Evolutionary conservation across 1,284 basidiomycete genomes (phyloP).

Genomic region (Filobasidium uniguttulatum): DNA sequence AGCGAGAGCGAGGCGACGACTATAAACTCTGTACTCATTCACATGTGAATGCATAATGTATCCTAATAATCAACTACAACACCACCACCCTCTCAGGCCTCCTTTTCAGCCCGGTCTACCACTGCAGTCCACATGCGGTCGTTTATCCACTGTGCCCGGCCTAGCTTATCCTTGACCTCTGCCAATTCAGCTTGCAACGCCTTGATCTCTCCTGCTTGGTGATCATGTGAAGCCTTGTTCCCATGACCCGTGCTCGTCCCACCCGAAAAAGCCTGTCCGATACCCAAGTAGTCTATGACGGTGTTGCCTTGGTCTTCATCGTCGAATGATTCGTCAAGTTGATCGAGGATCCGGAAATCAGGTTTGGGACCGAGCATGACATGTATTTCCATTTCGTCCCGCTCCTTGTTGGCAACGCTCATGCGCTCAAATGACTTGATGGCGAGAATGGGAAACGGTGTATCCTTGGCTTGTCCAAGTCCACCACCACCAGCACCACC

Average conservation of each 20-base stretch:
- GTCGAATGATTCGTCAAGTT: constrained; percentile 7
- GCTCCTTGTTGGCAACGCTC: constrained; percentile 22
- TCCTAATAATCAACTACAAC: too few species aligned
- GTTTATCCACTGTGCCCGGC: constrained; percentile 68
- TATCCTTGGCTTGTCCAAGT: constrained; percentile 9
- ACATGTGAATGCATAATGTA: too few species aligned
- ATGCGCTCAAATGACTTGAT: constrained; percentile 34
- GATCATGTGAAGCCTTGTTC: not conserved
- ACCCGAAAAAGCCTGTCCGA: not conserved
- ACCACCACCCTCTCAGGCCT: too few species aligned
- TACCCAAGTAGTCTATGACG: not conserved
- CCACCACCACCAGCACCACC: too few species aligned
- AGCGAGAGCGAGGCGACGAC: too few species aligned
- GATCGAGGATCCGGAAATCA: constrained; percentile 7
- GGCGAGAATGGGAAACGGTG: constrained; percentile 30
- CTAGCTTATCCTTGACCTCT: constrained; percentile 51
- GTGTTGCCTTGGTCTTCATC: not conserved
- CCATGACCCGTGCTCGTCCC: not conserved
- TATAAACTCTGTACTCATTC: too few species aligned
- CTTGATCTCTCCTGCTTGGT: constrained; percentile 32
- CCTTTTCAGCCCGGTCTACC: constrained; percentile 26
- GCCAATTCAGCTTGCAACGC: constrained; percentile 59
- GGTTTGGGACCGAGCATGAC: constrained; percentile 18
- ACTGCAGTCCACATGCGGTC: constrained; percentile 80
- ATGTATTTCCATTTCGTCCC: constrained; percentile 24